Evolutionary conservation across 2,329 filamentous ascomycete genomes (phyloP), one percentile per base, ranked within the genome.

Genomic region (Neophaeococcomyces mojaviensis): DNA sequence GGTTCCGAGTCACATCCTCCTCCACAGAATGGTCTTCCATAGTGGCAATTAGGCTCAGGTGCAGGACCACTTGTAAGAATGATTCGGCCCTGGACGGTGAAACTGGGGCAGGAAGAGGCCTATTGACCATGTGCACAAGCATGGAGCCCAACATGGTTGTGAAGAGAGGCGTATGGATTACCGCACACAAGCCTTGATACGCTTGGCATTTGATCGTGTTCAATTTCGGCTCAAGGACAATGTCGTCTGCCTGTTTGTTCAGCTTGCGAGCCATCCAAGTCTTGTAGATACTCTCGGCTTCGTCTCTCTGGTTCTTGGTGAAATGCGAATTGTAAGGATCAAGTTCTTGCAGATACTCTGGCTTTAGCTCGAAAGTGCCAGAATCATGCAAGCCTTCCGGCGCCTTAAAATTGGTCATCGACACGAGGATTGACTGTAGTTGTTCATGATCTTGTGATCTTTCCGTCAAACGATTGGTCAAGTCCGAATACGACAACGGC

Each of bases 281-380:
- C 57, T 84, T 88, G 68, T 92, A 96, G 2, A 88, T 84, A 55
- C 79, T 82, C 65, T 98, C 92, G 0, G 90, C 88, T 63, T 98
- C 92, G 61, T 98, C 92, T 41, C 92, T 80, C 64, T 97, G 90
- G 59, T 98, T 98, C 61, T 95, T 94, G 59, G 82, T 94, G 65
- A 95, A 98, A 61, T 97, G 88, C 5, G 89, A 86, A 59, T 89
- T 92, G 63, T 96, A 98, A 1, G 94, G 92, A 62, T 98, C 94
- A 41, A 98, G 81, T 38, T 94, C 78, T 55, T 90, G 85, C 32
- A 96, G 77, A 57, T 83, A 92, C 50, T 94, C 79, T 3, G 85
- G 80, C 61, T 89, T 92, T 42, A 98, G 71, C 64, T 96, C 88
- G 59, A 98, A 98, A 0, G 87, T 94, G 47, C 94, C 92, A 13